These are phyloP conservation scores for Aspergillus quadricinctus DNA, from an alignment of 2,329 filamentous ascomycete genomes.

Conservation along the genomic window DNA sequence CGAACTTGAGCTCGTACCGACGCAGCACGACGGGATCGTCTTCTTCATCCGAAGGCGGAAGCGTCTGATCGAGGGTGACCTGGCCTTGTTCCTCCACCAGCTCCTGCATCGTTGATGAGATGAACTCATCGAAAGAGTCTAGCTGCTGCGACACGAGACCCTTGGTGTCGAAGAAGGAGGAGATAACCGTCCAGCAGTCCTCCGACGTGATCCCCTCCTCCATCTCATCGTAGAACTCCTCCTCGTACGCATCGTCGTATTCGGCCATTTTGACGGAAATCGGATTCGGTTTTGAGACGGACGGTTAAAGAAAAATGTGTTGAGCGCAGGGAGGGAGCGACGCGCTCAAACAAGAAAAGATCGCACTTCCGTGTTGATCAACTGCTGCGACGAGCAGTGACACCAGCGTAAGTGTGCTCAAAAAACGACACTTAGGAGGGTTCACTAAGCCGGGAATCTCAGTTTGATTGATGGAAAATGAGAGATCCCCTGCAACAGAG, in stretches of 20 bases:
- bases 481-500: constrained; percentile 21
- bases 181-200: constrained; percentile 98
- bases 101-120: constrained; percentile 88
- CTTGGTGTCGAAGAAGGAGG: constrained; percentile 93
- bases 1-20: constrained; percentile 93
- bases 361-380: constrained; percentile 12
- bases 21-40: constrained; percentile 74
- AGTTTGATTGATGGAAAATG: constrained; percentile 19
- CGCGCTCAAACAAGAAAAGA: constrained; percentile 20
- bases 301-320: constrained; percentile 1
- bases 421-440: constrained; percentile 1
- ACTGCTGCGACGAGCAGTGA: constrained; percentile 9
- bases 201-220: constrained; percentile 82
- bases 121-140: constrained; percentile 97
- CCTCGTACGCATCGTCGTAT: constrained; percentile 63
- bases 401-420: constrained; percentile 1
- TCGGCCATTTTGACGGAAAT: constrained; percentile 46
- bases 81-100: constrained; percentile 88
- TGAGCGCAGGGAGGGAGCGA: constrained; percentile 23
- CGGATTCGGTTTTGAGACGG: constrained; percentile 6
- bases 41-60: constrained; percentile 70
- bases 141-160: constrained; percentile 96
- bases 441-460: constrained; percentile 21
- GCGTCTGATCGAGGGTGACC: constrained; percentile 89
- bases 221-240: constrained; percentile 63